These are phyloP conservation scores for Haematococcus lacustris DNA, from an alignment of 139 green algal genomes.

Conservation along the genomic window DNA sequence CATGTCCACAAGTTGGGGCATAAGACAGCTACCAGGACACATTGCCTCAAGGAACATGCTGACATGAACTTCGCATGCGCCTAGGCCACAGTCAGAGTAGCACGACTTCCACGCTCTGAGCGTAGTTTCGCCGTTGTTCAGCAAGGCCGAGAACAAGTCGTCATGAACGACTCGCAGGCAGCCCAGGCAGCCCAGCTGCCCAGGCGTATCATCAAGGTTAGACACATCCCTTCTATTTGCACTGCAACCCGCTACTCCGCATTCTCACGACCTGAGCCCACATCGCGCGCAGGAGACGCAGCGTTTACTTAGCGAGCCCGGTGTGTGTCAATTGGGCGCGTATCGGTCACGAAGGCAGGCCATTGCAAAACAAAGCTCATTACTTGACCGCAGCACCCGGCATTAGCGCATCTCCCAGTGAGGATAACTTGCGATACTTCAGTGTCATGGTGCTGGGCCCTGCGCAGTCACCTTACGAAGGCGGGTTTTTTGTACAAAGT, in stretches of 20 bases:
- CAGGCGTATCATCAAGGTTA: constrained; percentile 59
- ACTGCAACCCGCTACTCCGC: not conserved
- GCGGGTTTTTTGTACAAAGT: no score
- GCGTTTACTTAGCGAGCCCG: constrained; percentile 90
- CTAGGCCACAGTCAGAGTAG: no score
- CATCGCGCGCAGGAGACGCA: constrained; percentile 96
- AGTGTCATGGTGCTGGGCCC: constrained; percentile 96
- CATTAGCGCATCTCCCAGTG: constrained; percentile 88
- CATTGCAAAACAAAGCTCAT: no score
- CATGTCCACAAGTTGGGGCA: no score
- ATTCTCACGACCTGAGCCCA: no score
- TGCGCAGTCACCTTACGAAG: constrained; percentile 87
- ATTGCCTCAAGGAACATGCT: no score
- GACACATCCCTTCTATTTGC: not conserved
- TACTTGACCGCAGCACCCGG: constrained; percentile 66
- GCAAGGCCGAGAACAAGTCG: not conserved
- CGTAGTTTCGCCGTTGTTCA: no score
- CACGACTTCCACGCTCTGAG: no score
- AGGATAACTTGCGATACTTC: constrained; percentile 98
- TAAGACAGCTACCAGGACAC: no score
- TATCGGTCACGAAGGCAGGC: no score
- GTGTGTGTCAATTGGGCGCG: constrained; percentile 29
- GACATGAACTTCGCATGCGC: no score
- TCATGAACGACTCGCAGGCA: constrained; percentile 6
- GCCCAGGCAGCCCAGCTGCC: constrained; percentile 52